Percentiles rank a stretch among this genome's conserved stretches.
Conservation (phyloP, 228 moss, liverwort and hornwort species). For the Sphagnum magellanicum region DNA sequence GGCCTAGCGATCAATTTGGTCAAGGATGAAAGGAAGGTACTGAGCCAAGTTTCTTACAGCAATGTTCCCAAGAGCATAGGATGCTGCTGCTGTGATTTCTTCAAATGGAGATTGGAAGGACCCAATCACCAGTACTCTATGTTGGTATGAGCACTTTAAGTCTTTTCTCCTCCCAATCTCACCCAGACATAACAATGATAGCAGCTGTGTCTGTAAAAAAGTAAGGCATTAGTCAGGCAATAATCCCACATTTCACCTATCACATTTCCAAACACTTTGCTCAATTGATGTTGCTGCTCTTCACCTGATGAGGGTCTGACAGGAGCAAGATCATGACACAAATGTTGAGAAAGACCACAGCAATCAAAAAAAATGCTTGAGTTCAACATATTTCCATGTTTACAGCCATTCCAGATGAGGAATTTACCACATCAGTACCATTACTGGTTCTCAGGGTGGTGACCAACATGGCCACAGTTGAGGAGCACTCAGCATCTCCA, state of each 20-base stretch:
- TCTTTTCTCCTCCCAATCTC: conserved; percentile 97
- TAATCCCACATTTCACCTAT: no score
- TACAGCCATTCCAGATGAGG: not conserved
- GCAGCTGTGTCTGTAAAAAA: conserved; percentile 69
- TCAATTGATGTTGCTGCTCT: no score
- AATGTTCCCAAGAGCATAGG: conserved; percentile 91
- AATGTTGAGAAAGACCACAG: no score
- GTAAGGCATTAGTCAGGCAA: not conserved
- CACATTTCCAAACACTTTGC: no score
- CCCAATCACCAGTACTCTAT: conserved; percentile 85
- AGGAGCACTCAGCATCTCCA: conserved; percentile 87
- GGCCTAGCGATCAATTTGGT: conserved; percentile 88
- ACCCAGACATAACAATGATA: conserved; percentile 84
- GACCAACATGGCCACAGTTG: conserved; percentile 93
- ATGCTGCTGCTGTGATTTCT: conserved; percentile 95
- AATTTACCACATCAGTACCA: conserved; percentile 82
- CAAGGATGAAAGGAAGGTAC: conserved; percentile 93
- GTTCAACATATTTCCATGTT: not conserved
- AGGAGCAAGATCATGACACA: no score
- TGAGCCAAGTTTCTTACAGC: conserved; percentile 87
- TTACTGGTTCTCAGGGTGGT: conserved; percentile 63
- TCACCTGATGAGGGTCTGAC: no score
- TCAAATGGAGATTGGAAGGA: conserved; percentile 94
- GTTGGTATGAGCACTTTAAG: conserved; percentile 66
- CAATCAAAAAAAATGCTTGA: not conserved